A percentile compares a stretch with the other conserved stretches of the same genome.
Evolutionary conservation across 75 land plant species (phyloP).

Genomic region (Selaginella tamariscina): DNA sequence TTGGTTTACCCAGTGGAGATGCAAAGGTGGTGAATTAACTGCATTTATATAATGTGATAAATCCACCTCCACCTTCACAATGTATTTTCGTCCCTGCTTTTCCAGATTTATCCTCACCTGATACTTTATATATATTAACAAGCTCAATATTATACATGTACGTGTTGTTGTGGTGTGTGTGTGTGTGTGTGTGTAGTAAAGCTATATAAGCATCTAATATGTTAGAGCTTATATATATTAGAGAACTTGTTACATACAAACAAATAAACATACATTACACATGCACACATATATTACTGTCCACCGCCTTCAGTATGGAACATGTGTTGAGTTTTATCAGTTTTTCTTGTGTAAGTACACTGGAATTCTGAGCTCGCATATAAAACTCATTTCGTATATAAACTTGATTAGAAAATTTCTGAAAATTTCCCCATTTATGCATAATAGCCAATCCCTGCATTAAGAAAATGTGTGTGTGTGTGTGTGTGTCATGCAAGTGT

Average conservation of each 20-base stretch:
- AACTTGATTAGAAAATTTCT: too few relatives aligned
- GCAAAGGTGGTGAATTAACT: not conserved
- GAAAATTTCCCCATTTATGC: too few relatives aligned
- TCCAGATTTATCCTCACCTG: not conserved
- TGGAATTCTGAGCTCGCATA: not conserved
- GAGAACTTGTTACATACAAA: not conserved
- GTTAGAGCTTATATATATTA: too few relatives aligned
- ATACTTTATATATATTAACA: not conserved
- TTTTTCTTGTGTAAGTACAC: not conserved
- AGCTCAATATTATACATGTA: not conserved
- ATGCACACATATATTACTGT: not conserved
- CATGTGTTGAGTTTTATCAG: not conserved
- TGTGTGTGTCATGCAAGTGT: too few relatives aligned
- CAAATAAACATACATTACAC: not conserved
- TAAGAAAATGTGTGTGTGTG: too few relatives aligned
- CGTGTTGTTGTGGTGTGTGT: too few relatives aligned
- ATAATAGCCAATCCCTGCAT: too few relatives aligned
- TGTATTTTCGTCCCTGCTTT: not conserved
- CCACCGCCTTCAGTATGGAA: not conserved
- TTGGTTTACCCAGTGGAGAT: not conserved
- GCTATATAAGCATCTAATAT: too few relatives aligned
- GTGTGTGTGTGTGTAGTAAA: too few relatives aligned
- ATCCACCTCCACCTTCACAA: not conserved
- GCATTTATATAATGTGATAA: not conserved
- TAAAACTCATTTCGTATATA: too few relatives aligned